Percentiles rank a stretch among this genome's conserved stretches.
phyloP scores from a whole-genome alignment of 805 yeast genomes.

The Kurtzmaniella cleridarum region DNA sequence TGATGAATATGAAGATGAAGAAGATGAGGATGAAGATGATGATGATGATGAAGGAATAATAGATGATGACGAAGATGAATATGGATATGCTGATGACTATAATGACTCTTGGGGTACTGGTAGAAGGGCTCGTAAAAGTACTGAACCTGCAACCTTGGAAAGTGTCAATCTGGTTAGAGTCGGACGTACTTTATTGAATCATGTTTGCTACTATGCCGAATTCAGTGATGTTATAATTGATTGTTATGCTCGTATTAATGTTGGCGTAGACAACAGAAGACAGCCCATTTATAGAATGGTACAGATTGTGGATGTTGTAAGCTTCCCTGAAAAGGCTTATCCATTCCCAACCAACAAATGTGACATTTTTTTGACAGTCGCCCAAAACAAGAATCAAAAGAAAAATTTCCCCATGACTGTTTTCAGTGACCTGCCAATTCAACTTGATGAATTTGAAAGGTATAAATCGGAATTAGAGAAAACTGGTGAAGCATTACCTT shows the following conservation, averaged over 20 bases:
- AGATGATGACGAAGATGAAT: conserved; percentile 34
- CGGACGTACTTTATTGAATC: conserved; percentile 71
- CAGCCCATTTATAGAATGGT: conserved; percentile 77
- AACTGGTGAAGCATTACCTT: conserved; percentile 55
- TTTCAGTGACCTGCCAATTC: conserved; percentile 73
- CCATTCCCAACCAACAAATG: conserved; percentile 37
- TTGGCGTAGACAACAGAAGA: conserved; percentile 64
- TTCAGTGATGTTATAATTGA: conserved; percentile 67
- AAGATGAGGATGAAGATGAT: conserved; percentile 38
- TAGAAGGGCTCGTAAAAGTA: conserved; percentile 18
- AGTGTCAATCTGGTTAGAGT: conserved; percentile 73
- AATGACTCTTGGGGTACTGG: conserved; percentile 33
- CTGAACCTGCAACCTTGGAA: conserved; percentile 43
- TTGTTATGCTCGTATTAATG: conserved; percentile 76
- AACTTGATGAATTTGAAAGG: conserved; percentile 65
- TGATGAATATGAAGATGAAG: conserved; percentile 39
- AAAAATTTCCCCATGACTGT: conserved; percentile 72
- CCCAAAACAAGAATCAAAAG: conserved; percentile 74
- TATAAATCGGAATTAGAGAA: conserved; percentile 59
- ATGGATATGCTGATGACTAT: conserved; percentile 24
- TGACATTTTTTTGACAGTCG: conserved; percentile 57
- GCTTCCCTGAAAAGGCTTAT: conserved; percentile 37
- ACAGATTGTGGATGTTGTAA: conserved; percentile 61
- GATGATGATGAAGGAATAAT: conserved; percentile 25
- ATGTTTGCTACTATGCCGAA: conserved; percentile 76